Evolutionary conservation across 2,329 filamentous ascomycete genomes (phyloP).

Genomic region (Xylariaceae sp.): DNA sequence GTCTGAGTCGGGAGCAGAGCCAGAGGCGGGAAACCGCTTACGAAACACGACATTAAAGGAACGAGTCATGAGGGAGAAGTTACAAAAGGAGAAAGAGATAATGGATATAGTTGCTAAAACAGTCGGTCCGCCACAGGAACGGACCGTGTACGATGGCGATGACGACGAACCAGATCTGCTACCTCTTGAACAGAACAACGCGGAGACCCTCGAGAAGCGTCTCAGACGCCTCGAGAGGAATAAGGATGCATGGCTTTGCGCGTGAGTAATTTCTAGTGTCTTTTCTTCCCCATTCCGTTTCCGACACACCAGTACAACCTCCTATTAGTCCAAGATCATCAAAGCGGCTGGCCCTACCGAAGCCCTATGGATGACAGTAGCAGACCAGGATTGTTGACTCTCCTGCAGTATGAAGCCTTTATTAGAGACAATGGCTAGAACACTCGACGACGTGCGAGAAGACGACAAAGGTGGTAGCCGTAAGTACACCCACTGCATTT

Average conservation of each 20-base stretch:
- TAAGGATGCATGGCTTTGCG: constrained; percentile 21
- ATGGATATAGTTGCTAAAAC: constrained; percentile 22
- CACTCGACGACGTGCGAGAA: constrained; percentile 19
- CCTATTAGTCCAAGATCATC: neutral
- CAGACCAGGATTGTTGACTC: neutral
- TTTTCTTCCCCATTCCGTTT: no score
- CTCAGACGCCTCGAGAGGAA: constrained; percentile 18
- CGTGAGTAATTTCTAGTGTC: neutral
- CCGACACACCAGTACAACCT: neutral
- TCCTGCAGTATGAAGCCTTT: constrained; percentile 17
- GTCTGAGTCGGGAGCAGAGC: neutral
- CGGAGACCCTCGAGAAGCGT: constrained; percentile 18
- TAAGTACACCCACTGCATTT: constrained; percentile 8
- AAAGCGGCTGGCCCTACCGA: neutral
- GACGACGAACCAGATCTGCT: neutral
- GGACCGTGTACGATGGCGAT: neutral
- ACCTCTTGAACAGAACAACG: constrained; percentile 8
- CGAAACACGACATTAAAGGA: constrained; percentile 17
- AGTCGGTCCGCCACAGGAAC: constrained; percentile 12
- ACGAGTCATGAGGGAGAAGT: constrained; percentile 20
- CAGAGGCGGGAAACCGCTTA: constrained; percentile 5
- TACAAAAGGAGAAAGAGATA: constrained; percentile 22
- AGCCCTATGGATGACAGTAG: neutral
- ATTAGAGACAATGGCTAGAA: constrained; percentile 18
- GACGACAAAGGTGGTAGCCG: constrained; percentile 14